Base-by-base conservation (phyloP, 352 stramenopile genomes). In the Phytophthora ohioensis region DNA sequence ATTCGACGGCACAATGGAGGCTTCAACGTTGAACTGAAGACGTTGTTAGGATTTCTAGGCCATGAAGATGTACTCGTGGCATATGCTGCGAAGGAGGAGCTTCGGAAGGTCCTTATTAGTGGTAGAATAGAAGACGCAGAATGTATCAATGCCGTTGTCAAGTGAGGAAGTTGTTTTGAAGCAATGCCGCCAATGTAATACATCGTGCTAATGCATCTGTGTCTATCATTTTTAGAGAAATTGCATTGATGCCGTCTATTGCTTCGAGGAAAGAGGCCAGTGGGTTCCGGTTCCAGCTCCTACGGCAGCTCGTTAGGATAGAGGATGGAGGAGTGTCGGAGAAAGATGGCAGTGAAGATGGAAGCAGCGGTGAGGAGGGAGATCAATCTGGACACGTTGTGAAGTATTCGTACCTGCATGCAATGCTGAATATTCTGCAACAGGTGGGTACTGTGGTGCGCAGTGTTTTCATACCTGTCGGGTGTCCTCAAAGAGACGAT, bases 261-360 rank as follows among this genome's bases (percentile, higher is more conserved):
- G 15, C 3, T 13, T 69, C 53, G 67, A 58, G 21, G 53, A 12
- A 54, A 59, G 54, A 73, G 27, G 35, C 54, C 10, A 76, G 70
- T 57, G 75, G 77, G 15, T 86, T 82, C 53, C 75, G 81, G 6
- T 81, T 91, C 34, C 79, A 88, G 48, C 54, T 90, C 5, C 43
- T 92, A 4, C 84, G 81, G 31, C 48, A 79, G 17, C 65, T 92
- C 32, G 49, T 88, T 53, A 73, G 66, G 42, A 47, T 41, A 27
- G 38, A 65, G 17, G 17, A 30, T 60, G 49, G 5, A 21, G 30
- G 47, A 34, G 34, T 56, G 30, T 55, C 11, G n/a, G 41, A 5
- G 31, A 31, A 42, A 58, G 30, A 36, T 41, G 57, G 10, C 30
- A 57, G 69, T 31, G 45, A 45, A 39, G 43, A 59, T n/a, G 17